These are phyloP conservation scores for Peronosclerospora sorghi DNA, from an alignment of 352 stramenopile genomes.

Conservation along the genomic window DNA sequence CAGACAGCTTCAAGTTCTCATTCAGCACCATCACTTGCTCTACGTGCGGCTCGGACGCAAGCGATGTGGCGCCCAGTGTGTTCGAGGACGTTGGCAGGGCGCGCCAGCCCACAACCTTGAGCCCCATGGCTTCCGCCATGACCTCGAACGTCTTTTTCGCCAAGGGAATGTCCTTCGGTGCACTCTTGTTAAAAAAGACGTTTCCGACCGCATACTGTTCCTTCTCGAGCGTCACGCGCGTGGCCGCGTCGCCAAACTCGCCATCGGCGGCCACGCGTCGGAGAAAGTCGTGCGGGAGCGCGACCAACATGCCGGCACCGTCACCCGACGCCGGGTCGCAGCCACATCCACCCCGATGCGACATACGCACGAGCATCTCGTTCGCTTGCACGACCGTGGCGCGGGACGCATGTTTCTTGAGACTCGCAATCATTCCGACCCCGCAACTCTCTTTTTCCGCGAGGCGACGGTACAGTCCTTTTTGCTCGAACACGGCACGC, in stretches of 20 bases:
- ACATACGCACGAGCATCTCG: conserved; percentile 96
- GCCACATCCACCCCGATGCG: conserved; percentile 89
- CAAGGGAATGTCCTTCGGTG: conserved; percentile 56
- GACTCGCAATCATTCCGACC: conserved; percentile 91
- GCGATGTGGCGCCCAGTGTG: conserved; percentile 87
- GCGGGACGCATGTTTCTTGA: conserved; percentile 90
- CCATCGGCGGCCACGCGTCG: conserved; percentile 63
- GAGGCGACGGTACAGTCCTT: conserved; percentile 45
- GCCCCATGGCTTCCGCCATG: conserved; percentile 75
- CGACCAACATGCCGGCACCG: conserved; percentile 90
- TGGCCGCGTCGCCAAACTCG: conserved; percentile 45
- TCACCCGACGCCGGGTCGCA: conserved; percentile 92
- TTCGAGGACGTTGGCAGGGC: conserved; percentile 89
- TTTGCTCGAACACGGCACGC: conserved; percentile 39
- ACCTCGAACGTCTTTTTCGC: conserved; percentile 85
- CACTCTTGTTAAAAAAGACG: conserved; percentile 75
- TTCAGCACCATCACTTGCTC: conserved; percentile 92
- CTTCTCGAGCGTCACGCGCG: conserved; percentile 27
- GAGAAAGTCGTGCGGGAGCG: conserved; percentile 93
- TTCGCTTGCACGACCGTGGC: conserved; percentile 90
- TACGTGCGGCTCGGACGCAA: conserved; percentile 89
- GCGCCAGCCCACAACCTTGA: conserved; percentile 90
- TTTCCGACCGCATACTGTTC: conserved; percentile 91
- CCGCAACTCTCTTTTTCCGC: conserved; percentile 81
- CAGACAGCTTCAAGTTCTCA: conserved; percentile 40